Base-by-base conservation (phyloP, 2,329 filamentous ascomycete genomes). In the Nigrospora osmanthi region DNA sequence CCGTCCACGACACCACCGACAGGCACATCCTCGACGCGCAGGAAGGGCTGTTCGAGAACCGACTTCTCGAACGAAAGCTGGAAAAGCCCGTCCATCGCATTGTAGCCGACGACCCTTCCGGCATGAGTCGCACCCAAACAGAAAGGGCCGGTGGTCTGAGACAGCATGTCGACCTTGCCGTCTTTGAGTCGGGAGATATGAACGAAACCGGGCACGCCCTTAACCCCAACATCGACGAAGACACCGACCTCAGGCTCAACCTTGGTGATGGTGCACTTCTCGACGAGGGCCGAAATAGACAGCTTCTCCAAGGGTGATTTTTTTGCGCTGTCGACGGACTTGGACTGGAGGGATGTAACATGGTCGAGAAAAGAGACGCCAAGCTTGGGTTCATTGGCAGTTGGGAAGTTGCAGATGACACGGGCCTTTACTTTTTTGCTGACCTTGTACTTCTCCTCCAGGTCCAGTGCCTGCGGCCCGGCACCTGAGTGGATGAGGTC, bases 171-270 rank as follows among this genome's bases (percentile, higher is more conserved):
- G 43, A 96, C 78, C 62, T 93, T 95, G 53, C 85, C 84, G 61
- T 98, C 91, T 47, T 91, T 86, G 49, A 98, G 78, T 51, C 87
- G 81, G 1, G 93, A 98, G 52, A 98, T 94, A 63, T 98, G 93
- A 17, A 94, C 89, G 58, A 96, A 98, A 11, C 88, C 88, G n/a
- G 79, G 72, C 3, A 91, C 71, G 30, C 82, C 78, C 35, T 77
- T 71, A 6, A 84, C 67, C 3, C 82, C 83, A 23, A 91, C 67
- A 53, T 87, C 79, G 14, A 90, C 74, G 57, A 94, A 95, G 3
- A 96, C 72, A 43, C 93, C 94, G 48, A 91, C 78, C 3, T 83
- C 81, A 6, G 82, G 72, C 52, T 94, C 86, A 3, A 96, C 88
- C 53, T 85, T 85, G 43, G 82, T 77, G 9, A 98, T 82, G 34